These are phyloP conservation scores for Dendrobium chrysotoxum DNA, from an alignment of 106 monocot species.

Conservation along the genomic window DNA sequence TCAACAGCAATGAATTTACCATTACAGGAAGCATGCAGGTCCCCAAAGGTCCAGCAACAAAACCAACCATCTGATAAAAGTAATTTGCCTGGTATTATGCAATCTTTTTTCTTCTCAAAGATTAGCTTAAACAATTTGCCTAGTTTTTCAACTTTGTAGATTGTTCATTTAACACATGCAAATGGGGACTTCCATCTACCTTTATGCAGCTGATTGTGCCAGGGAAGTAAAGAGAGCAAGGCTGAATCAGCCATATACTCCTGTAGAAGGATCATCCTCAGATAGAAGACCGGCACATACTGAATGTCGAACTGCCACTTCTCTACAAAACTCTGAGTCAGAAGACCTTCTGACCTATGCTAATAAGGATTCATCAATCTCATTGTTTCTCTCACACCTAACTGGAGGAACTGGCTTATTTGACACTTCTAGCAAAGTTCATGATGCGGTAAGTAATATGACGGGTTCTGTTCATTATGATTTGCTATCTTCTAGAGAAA, in stretches of 20 bases:
- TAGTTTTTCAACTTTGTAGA: neutral
- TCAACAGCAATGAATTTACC: slow-evolving; percentile 17
- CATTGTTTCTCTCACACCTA: slow-evolving; percentile 72
- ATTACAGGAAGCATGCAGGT: slow-evolving; percentile 12
- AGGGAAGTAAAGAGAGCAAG: slow-evolving; percentile 18
- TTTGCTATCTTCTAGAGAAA: slow-evolving; percentile 19
- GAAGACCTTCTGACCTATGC: slow-evolving; percentile 14
- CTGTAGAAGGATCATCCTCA: slow-evolving; percentile 13
- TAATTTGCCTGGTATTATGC: slow-evolving; percentile 20
- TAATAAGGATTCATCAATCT: slow-evolving; percentile 48
- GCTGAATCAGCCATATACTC: slow-evolving; percentile 10
- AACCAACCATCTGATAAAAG: slow-evolving; percentile 16
- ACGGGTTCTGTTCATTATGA: slow-evolving; percentile 18
- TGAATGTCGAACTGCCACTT: slow-evolving; percentile 12
- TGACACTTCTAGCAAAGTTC: slow-evolving; percentile 24
- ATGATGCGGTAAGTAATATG: slow-evolving; percentile 20
- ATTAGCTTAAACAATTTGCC: neutral
- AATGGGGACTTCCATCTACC: slow-evolving; percentile 11
- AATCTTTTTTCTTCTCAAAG: neutral
- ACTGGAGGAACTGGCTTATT: slow-evolving; percentile 36
- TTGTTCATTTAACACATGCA: neutral
- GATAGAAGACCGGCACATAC: slow-evolving; percentile 10
- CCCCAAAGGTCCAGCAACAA: slow-evolving; percentile 17
- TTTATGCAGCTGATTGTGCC: slow-evolving; percentile 32
- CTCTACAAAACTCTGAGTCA: slow-evolving; percentile 10